A percentile compares a stretch with the other conserved stretches of the same genome.
Evolutionary conservation across 2,329 filamentous ascomycete species (phyloP).

Genomic region (Paecilomyces formosus): DNA sequence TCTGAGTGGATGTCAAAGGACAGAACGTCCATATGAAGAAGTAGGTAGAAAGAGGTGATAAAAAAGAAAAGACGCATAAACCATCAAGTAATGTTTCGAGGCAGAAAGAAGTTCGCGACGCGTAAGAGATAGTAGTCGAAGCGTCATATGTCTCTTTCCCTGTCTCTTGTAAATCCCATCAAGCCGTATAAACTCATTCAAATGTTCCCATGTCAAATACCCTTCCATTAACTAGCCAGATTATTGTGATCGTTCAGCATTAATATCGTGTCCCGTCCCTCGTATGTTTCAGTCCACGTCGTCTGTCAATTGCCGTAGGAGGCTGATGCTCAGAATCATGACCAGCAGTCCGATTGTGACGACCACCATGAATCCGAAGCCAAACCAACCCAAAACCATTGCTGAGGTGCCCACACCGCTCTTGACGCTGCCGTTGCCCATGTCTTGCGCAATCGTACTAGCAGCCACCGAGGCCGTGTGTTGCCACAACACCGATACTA

Average conservation of each 20-base stretch:
- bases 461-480: conserved; percentile 96
- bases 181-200: background rate
- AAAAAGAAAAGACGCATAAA: background rate
- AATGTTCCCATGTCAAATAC: background rate
- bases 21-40: background rate
- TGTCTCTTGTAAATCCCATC: background rate
- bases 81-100: background rate
- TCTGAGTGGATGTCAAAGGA: background rate
- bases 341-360: conserved; percentile 91
- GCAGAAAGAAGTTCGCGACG: background rate
- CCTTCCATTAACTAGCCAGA: background rate
- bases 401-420: conserved; percentile 87
- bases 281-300: conserved; percentile 19
- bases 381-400: conserved; percentile 98
- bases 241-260: background rate
- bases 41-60: background rate
- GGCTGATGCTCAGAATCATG: conserved; percentile 90
- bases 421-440: conserved; percentile 80
- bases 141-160: background rate
- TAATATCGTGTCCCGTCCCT: background rate
- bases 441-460: conserved; percentile 84
- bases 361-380: conserved; percentile 84
- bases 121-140: background rate
- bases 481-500: conserved; percentile 54
- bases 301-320: conserved; percentile 57